Base-by-base conservation (phyloP, 2,329 filamentous ascomycete genomes). In the Phialemoniopsis sp. region DNA sequence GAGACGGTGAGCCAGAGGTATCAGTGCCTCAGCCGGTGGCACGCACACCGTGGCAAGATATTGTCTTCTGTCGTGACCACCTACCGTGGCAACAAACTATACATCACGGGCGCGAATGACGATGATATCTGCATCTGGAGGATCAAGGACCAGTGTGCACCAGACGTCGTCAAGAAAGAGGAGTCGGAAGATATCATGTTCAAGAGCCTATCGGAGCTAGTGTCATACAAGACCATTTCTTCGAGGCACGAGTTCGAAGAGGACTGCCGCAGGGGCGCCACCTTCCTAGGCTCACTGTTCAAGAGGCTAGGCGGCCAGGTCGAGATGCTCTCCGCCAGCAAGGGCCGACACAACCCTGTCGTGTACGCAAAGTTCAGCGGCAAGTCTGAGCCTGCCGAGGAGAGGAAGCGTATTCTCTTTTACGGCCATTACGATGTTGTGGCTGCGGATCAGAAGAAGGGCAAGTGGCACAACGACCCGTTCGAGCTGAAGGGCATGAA, bases 381-480 rank as follows among this genome's bases (percentile, higher is more conserved):
- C 4, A 93, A 82, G 60, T 80, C 75, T 44, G 73, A 80, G 10
- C 77, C 80, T 1, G 67, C 78, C 0, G 73, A 77, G 18, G 70
- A 78, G 18, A 78, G 87, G 14, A 95, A 93, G 64, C 89, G 88
- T 21, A 87, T 97, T 8, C 68, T 98, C 0, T 98, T 98, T 59
- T 98, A 98, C 55, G 93, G 94, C 0, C 93, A 98, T 59, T 98
- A 98, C 67, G 93, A 98, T 56, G 90, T 98, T 3, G 93, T 98
- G 4, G 79, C 89, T 1, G 93, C 93, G 1, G 89, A 95, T 49
- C 82, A 85, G 29, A 86, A 86, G 46, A 81, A 84, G 41, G 78
- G 79, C 29, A 91, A 88, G 49, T 98, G 93, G 93, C 75, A 79
- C 30, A 82, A 81, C 2, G 87, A 97, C 46, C 94, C 93, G 0